Evolutionary conservation across 208 protist species (phyloP), one percentile per base, ranked within the genome.

Genomic region (Leishmania martiniquensis): DNA sequence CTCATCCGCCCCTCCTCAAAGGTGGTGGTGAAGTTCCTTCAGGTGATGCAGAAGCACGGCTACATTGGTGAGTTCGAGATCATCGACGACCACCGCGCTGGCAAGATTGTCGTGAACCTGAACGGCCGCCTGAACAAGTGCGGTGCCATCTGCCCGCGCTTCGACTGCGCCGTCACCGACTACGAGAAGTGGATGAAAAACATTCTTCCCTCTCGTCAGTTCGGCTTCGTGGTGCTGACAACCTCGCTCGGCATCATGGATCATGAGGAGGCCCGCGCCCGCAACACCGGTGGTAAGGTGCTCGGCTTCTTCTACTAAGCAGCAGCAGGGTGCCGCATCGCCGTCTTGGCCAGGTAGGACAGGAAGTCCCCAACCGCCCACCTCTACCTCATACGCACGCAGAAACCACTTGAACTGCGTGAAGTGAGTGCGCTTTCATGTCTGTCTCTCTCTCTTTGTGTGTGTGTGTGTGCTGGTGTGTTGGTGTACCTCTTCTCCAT

Each of bases 31-130:
- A 99, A 99, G 90, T 99, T 99, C 94, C 94, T 99, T 73, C 91
- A 97, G 80, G 98, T 99, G 77, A 99, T 99, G 99, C 98, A 99
- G 98, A 99, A 99, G 93, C 99, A 99, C 93, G 98, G 99, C 91
- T 99, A 99, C 98, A 99, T 99, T 93, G 99, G 99, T 78, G 99
- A 99, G 88, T 99, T 99, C 88, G 99, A 99, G 93, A 93, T 99
- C 89, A 96, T 99, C 85, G 99, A 99, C 92, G 99, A 99, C 94
- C 99, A 99, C 93, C 96, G 99, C 82, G 89, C 95, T 25, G 99
- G 99, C 81, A 99, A 99, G 93, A 99, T 99, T 81, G 99, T 99
- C 76, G 95, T 99, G 75, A 98, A 99, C 83, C 98, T 99, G 44
- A 99, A 99, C 86, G 99, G 99, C 75, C 98, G 99, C 81, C 95